Evolutionary conservation across 371 early-diverging fungal species (phyloP), one percentile per base, ranked within the genome.

Genomic region (Nosema muscidifuracis): DNA sequence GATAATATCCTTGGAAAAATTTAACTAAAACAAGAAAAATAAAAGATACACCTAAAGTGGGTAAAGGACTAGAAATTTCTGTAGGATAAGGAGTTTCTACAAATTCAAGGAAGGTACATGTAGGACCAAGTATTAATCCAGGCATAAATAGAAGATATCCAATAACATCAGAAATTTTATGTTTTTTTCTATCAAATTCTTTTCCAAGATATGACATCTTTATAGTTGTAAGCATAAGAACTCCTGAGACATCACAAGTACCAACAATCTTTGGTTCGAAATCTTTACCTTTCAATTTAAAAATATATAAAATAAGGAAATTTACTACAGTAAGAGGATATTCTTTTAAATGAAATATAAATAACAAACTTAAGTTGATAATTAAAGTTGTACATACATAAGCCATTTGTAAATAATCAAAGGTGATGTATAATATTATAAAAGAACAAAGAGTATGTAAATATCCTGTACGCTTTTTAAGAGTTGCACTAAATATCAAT

Each of bases 201-300:
- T 34, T 65, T 4, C 65, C 73, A 13, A 77, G 43, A 51, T 77
- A 77, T 12, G 43, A 65, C 77, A 77, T 72, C 38, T 77, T 77
- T 44, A 77, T 65, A 31, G 65, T 71, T 55, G 61, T 33, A 40
- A 77, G 30, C 77, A 77, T 77, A n/a, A 77, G 38, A 43, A 74
- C 20, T 10, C 77, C 77, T 24, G 73, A 77, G 12, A 77, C 56
- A 61, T 77, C 76, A 42, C 40, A 77, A 20, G 74, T 44, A 12
- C 69, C 68, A 7, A 34, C 40, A 20, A 71, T 72, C n/a, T 65
- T 33, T n/a, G 62, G 43, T 2, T 67, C 69, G 22, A 77, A 36
- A 24, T 36, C 24, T 24, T 60, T 40, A 34, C 74, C 73, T 22
- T 51, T 42, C 0, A 63, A 36, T 43, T 74, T 77, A 51, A 63